Percentiles rank a stretch among this genome's conserved stretches.
Evolutionary conservation across 257 asterid species (phyloP).

Genomic region (Solanum okadae): DNA sequence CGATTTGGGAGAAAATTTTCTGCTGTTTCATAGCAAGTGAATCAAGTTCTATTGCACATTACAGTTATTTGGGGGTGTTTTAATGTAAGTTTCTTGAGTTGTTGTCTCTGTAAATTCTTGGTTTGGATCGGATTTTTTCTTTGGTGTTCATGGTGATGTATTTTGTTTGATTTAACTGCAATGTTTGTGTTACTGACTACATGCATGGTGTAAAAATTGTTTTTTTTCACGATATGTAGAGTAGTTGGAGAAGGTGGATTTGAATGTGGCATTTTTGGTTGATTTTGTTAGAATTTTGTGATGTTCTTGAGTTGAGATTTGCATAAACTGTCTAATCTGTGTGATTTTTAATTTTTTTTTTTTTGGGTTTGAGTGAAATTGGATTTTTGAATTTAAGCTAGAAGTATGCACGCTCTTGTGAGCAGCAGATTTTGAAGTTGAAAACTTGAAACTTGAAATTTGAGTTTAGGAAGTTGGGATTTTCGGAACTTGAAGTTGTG

Average conservation of each 20-base stretch:
- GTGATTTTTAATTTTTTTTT: background rate
- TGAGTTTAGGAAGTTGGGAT: background rate
- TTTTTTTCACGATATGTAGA: background rate
- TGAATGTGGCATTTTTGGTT: background rate
- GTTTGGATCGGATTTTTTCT: background rate
- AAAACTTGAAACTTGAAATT: background rate
- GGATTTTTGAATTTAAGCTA: background rate
- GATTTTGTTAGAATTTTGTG: background rate
- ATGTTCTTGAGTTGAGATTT: background rate
- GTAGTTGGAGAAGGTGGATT: background rate
- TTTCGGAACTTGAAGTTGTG: background rate
- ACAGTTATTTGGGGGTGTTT: background rate
- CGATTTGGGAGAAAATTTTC: background rate
- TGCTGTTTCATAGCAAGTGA: background rate
- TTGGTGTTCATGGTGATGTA: background rate
- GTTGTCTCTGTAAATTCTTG: background rate
- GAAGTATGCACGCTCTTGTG: background rate
- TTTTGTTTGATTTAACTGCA: background rate
- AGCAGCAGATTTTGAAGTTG: background rate
- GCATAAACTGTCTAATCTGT: background rate
- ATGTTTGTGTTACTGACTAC: background rate
- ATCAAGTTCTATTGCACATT: background rate
- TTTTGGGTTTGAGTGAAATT: background rate
- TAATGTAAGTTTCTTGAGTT: background rate
- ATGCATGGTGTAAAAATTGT: background rate